Base-by-base conservation (phyloP, 768 basidiomycete genomes). In the Sporobolomyces phaffii region DNA sequence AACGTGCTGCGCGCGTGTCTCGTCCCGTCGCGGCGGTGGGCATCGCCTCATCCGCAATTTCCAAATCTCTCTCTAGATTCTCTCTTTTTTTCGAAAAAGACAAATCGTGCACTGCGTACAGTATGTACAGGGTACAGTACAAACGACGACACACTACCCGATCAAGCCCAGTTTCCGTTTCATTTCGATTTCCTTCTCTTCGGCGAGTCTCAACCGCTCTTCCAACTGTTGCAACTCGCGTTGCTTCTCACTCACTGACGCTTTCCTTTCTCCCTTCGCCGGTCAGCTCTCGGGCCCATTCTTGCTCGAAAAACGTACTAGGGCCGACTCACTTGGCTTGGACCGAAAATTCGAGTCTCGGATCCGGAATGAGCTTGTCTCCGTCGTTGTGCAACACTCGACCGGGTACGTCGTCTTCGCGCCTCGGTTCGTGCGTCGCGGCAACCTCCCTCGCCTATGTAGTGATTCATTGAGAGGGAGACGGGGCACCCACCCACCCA, bases 201-300 rank as follows among this genome's bases (percentile, higher is more conserved):
- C 54, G 13, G 40, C 40, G 14, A 5, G 7, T 18, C 40, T 26
- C 54, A 56, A 43, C 26, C 54, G 40, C 54, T 56, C 54, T 3
- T 56, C 28, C 24, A 56, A 26, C 20, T 43, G 26, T 28, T 56
- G 10, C 8, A 56, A 31, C 24, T 56, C 54, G 15, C 26, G 5
- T 29, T 56, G 54, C 28, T 26, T 4, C 17, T 56, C 24, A 43
- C 38, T 56, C 24, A 56, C 24, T 43, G 54, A 56, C 31, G 40
- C 54, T 56, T 56, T 56, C 54, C 54, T 56, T 26, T 28, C 54
- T 2, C 5, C n/a, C n/a, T n/a, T n/a, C n/a, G n/a, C n/a, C n/a
- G n/a, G n/a, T n/a, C n/a, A n/a, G n/a, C n/a, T n/a, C n/a, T n/a
- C n/a, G n/a, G n/a, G n/a, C n/a, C n/a, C n/a, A n/a, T n/a, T n/a